These are phyloP conservation scores for Populus trichocarpa DNA, from an alignment of 441 rosid species.

Conservation along the genomic window DNA sequence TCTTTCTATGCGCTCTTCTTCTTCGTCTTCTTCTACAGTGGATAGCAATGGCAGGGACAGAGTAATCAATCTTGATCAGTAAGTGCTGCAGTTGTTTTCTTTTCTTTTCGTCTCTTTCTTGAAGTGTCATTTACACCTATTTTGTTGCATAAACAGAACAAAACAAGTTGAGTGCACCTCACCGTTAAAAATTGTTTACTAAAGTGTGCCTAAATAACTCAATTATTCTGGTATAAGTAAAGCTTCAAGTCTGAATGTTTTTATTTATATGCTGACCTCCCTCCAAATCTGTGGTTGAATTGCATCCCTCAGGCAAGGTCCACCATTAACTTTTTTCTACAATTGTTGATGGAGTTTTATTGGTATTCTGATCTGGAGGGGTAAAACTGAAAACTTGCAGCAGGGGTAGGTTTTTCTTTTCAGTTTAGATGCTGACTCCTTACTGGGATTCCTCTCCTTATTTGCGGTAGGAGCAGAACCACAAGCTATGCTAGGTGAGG, in stretches of 20 bases:
- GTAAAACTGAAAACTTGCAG: not conserved
- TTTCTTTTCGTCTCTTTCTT: not conserved
- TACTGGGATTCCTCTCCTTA: not conserved
- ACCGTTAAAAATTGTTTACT: not conserved
- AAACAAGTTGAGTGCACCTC: not conserved
- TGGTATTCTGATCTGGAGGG: not conserved
- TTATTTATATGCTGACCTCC: not conserved
- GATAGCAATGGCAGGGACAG: conserved; percentile 33
- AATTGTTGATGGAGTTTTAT: not conserved
- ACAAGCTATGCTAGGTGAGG: not conserved
- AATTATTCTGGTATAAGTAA: not conserved
- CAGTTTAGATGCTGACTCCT: not conserved
- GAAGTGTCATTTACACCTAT: not conserved
- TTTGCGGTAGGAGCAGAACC: not conserved
- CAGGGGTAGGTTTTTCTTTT: not conserved
- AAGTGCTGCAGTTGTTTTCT: conserved; percentile 26
- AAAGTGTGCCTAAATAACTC: not conserved
- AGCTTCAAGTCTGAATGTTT: not conserved
- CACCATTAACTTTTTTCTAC: not conserved
- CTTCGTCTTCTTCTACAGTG: conserved; percentile 18
- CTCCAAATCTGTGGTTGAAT: not conserved
- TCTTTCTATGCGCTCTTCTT: conserved; percentile 17
- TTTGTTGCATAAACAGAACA: not conserved
- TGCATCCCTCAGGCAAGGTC: not conserved
- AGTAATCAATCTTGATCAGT: conserved; percentile 72